Base-by-base conservation (phyloP, 331 rosid species). In the Pyrus hybrid region DNA sequence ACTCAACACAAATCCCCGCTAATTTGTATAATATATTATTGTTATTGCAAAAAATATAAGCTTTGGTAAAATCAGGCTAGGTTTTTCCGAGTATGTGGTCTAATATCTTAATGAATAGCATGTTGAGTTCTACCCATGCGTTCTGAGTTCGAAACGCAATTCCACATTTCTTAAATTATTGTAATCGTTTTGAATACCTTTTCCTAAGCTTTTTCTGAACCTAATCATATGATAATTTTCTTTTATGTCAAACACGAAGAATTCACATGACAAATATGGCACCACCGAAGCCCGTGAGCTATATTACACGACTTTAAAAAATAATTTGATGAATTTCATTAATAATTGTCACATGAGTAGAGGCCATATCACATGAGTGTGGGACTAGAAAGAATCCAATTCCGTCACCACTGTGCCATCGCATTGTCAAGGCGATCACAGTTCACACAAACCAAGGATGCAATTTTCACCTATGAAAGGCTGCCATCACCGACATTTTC, bases 401-500 rank as follows among this genome's bases (percentile, higher is more conserved):
- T 32, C 51, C 2, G 10, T 64, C 18, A 14, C 17, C 37, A 13
- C 43, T 4, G 10, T 61, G 60, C 25, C 41, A 54, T 71, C 53
- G 10, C 58, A 72, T 60, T 23, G 23, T 61, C 57, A 23, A 63
- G 68, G 17, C 68, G 18, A 35, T 22, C 76, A 23, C 68, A 60
- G 68, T 20, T 10, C 43, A 16, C 57, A 35, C 67, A 73, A 60
- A 73, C 65, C 43, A 11, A 66, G 11, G 28, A 37, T 33, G 76
- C 5, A 73, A 60, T 0, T 41, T 18, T 61, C 68, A 16, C 68
- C 58, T 3, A 73, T 25, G 20, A 25, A 41, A 73, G 60, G 21
- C 60, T 73, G 77, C 77, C 41, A 73, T 18, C 68, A 73, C 68
- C 68, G 68, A 73, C 58, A 22, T 37, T 41, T 20, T 32, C 76